Evolutionary conservation across 345 rosid species (phyloP), one percentile per base, ranked within the genome.

Genomic region (Leavenworthia alabamica): DNA sequence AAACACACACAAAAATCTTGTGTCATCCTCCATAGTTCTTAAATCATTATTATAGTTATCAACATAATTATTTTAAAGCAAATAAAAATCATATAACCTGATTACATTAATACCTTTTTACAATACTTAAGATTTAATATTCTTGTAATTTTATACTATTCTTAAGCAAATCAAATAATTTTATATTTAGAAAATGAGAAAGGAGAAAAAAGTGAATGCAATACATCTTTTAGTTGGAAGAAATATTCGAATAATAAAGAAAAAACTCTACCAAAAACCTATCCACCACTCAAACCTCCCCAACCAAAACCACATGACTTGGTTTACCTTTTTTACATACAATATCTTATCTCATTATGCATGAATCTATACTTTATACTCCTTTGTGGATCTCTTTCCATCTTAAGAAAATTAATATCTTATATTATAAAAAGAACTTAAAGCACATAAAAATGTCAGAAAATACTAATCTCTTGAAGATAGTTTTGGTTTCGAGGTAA

Each of bases 281-380:
- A 70, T 70, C 70, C 46, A 70, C 75, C 65, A 70, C 59, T 39
- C 70, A 55, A 70, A 70, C 53, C 46, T 62, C 44, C 44, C 70
- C 70, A 70, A 70, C 70, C 75, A 60, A 70, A 70, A 70, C 53
- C 70, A 56, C 64, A 70, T 70, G 75, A 70, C 60, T 63, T 70
- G 64, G 69, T 48, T 56, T 41, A 54, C 45, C 44, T 53, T 23
- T 23, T 62, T 70, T 45, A 28, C 58, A 55, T 56, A 20, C 5
- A 45, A 36, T 22, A 53, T 40, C 44, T 27, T 55, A 28, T 39
- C 45, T 39, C 44, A 26, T 27, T 14, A 56, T 47, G 64, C 69
- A 70, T 70, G 64, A 47, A 62, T 67, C 65, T 56, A 56, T 50
- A 49, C 39, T 67, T 58, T 40, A 15, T 22, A 26, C 46, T 29